A percentile compares a stretch with the other conserved stretches of the same genome.
Conservation (phyloP, 139 green algal genomes). For the Astrephomene gubernaculifera region DNA sequence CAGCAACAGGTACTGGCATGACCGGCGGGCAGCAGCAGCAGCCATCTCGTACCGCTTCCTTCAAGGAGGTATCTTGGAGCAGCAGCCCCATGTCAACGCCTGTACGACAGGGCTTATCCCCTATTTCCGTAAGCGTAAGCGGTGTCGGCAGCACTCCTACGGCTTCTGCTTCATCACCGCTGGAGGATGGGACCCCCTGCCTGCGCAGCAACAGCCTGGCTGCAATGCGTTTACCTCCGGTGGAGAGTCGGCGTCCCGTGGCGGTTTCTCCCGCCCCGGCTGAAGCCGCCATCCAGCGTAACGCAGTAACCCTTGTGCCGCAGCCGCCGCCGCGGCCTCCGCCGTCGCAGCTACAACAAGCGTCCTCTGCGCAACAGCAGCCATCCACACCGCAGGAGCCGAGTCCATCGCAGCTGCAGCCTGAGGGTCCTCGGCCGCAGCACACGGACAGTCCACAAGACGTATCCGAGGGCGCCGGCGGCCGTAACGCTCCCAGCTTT, state of each 20-base stretch:
- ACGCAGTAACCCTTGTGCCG: not conserved
- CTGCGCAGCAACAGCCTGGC: not conserved
- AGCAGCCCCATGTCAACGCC: not conserved
- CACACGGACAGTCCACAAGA: no score
- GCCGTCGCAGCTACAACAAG: no score
- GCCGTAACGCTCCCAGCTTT: no score
- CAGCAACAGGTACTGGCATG: not conserved
- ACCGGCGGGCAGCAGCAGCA: no score
- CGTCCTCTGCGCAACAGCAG: no score
- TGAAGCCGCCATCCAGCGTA: not conserved
- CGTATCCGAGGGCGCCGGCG: no score
- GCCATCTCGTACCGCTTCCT: not conserved
- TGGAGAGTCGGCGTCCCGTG: no score
- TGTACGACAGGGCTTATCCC: not conserved
- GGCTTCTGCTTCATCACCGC: not conserved
- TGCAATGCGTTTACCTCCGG: no score
- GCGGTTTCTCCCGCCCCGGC: not conserved
- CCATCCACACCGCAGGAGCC: no score
- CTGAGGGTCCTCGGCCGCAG: no score
- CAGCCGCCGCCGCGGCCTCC: not conserved
- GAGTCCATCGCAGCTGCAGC: no score
- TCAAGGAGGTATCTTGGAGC: not conserved
- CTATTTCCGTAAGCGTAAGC: not conserved
- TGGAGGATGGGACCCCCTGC: not conserved
- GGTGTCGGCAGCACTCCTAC: not conserved